A percentile compares a stretch with the other conserved stretches of the same genome.
Conservation (phyloP, 176 grass and related monocot species). For the Elaeis guineensis region DNA sequence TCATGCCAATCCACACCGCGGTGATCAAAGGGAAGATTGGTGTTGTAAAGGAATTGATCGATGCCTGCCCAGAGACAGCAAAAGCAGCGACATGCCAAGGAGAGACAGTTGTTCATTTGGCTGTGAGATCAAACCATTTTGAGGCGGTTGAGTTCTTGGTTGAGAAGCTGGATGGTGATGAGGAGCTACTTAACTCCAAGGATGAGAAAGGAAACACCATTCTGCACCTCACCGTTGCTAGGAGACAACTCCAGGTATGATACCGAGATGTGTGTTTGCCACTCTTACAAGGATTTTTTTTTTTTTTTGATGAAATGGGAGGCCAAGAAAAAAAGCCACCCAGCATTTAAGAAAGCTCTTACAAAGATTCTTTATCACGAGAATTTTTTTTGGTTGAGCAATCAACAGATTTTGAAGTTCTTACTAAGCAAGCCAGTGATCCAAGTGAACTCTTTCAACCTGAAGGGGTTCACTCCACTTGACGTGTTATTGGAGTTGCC, state of each 20-base stretch:
- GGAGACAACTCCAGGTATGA: neutral
- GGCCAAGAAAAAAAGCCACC: no score
- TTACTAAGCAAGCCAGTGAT: no score
- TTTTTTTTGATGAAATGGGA: no score
- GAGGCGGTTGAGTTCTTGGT: constrained; percentile 2
- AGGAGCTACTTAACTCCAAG: neutral
- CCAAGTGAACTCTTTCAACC: no score
- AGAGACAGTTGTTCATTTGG: constrained; percentile 8
- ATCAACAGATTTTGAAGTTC: no score
- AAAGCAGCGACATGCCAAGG: neutral
- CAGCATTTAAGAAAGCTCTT: no score
- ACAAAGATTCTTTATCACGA: no score
- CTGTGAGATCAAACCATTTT: constrained; percentile 10
- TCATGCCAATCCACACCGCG: constrained; percentile 10
- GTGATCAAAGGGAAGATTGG: constrained; percentile 1
- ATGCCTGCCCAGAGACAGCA: neutral
- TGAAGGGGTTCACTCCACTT: no score
- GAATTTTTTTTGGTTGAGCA: no score
- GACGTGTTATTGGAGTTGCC: no score
- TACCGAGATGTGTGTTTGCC: neutral
- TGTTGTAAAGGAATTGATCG: neutral
- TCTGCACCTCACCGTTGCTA: constrained; percentile 15
- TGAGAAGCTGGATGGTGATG: neutral
- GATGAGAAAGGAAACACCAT: constrained; percentile 11
- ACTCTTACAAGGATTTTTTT: neutral